These are phyloP conservation scores for Albizia julibrissin DNA, from an alignment of 306 rosid genomes.

Conservation along the genomic window DNA sequence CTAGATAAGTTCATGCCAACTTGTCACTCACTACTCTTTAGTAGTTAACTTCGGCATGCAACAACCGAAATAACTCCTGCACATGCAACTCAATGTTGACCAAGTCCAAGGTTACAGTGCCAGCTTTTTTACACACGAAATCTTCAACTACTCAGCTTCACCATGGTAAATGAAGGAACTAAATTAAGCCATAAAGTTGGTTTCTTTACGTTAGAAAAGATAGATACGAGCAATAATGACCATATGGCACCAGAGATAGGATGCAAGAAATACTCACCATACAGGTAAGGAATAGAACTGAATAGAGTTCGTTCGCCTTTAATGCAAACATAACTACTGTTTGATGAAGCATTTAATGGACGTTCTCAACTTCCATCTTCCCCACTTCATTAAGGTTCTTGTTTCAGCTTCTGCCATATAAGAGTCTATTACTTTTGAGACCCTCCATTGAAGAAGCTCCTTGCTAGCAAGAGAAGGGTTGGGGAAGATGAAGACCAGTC, in stretches of 20 bases:
- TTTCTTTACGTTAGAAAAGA: neutral
- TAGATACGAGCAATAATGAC: neutral
- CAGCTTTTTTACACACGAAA: slow-evolving; percentile 21
- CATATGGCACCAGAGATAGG: neutral
- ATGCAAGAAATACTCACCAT: neutral
- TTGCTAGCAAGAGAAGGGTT: neutral
- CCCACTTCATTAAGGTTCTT: slow-evolving; percentile 53
- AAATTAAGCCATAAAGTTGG: slow-evolving; percentile 12
- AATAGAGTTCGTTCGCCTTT: neutral
- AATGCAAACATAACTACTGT: slow-evolving; percentile 38
- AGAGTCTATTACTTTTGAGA: slow-evolving; percentile 18
- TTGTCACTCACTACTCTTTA: slow-evolving; percentile 4
- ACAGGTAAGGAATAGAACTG: neutral
- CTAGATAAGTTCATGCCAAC: slow-evolving; percentile 2
- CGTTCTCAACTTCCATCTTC: slow-evolving; percentile 67
- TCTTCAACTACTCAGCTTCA: slow-evolving; percentile 39
- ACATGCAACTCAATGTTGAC: slow-evolving; percentile 44
- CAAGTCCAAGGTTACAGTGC: neutral
- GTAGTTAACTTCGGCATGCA: slow-evolving; percentile 27
- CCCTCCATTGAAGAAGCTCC: slow-evolving; percentile 21
- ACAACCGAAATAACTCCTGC: slow-evolving; percentile 71
- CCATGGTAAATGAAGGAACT: slow-evolving; percentile 30
- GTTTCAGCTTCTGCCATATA: slow-evolving; percentile 39
- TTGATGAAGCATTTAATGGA: slow-evolving; percentile 55
- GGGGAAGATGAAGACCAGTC: slow-evolving; percentile 42